Base-by-base conservation (phyloP, 2,329 filamentous ascomycete genomes). In the Aureobasidium pullulans region DNA sequence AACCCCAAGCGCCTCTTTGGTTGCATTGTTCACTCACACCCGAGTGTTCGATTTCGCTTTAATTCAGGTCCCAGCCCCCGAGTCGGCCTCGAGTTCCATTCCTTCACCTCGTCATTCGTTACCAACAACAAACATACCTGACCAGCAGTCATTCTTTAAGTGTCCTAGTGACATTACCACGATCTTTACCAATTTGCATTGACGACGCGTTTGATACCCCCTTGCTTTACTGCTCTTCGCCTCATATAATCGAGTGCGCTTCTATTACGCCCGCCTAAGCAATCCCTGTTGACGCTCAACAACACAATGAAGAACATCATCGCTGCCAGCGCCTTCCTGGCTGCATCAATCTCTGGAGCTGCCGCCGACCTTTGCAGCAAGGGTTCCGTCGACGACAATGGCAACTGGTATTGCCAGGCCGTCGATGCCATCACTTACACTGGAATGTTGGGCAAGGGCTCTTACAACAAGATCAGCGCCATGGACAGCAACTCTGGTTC, bases 401-500 rank as follows among this genome's bases (percentile, higher is more conserved):
- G 83, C 62, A 89, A 89, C 72, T 85, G 74, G 75, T 89, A 86
- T 74, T 88, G 86, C 72, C 77, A 83, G 60, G 68, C 79, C 40
- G 85, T 90, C 60, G 73, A 80, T 60, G 81, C 84, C 50, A 86
- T 92, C 71, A 80, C 82, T n/a, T 91, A 90, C 72, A 68, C 66
- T 47, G 68, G 68, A 53, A 69, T 72, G 47, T 67, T 66, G 44
- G 87, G 87, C 40, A 43, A 60, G n/a, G 68, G 66, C 36, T 75
- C 74, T 46, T 92, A 89, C 76, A 79, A 87, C 61, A 79, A 81
- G 58, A 81, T 91, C 37, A 82, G 78, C 29, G 66, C 68, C 57
- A 89, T 91, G 82, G 76, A 81, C 61, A 66, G 75, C 15, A 68
- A 73, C 50, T 81, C 81, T 42, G 79, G 79, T 7, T 67, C 75